phyloP scores from a whole-genome alignment of 345 rosid genomes.

The Nephelium lappaceum region DNA sequence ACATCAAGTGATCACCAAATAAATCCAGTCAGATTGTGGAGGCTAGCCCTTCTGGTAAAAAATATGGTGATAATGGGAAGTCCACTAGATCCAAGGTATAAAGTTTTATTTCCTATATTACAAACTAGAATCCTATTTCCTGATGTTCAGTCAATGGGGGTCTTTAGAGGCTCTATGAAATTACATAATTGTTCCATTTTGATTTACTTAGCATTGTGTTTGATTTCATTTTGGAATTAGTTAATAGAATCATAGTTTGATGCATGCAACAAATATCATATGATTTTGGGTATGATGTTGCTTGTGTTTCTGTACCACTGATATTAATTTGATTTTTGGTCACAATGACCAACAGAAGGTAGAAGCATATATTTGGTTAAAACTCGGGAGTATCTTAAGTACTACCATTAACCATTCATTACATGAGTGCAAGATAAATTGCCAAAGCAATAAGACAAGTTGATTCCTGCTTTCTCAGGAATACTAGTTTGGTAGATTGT shows the following conservation, averaged over 20 bases:
- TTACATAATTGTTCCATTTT: not conserved
- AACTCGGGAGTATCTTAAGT: not conserved
- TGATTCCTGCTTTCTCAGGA: not conserved
- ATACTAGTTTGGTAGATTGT: not conserved
- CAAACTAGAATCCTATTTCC: constrained; percentile 11
- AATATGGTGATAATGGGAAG: constrained; percentile 61
- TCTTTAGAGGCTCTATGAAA: not conserved
- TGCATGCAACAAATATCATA: constrained; percentile 11
- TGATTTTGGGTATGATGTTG: not conserved
- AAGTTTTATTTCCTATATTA: constrained; percentile 17
- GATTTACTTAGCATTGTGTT: not conserved
- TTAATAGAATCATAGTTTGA: constrained; percentile 13
- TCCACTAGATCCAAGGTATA: constrained; percentile 62
- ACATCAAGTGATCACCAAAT: constrained; percentile 34
- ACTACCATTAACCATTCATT: not conserved
- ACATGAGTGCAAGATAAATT: not conserved
- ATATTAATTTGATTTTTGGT: not conserved
- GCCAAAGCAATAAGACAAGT: not conserved
- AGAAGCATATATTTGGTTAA: not conserved
- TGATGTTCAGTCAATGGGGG: not conserved
- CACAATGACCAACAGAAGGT: not conserved
- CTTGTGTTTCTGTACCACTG: not conserved
- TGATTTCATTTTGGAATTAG: constrained; percentile 7
- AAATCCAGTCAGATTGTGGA: constrained; percentile 55
- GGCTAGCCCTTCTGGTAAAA: constrained; percentile 70